Evolutionary conservation across 1,139 yeast species (phyloP).

Genomic region (Spencermartinsiella ligniputridi): DNA sequence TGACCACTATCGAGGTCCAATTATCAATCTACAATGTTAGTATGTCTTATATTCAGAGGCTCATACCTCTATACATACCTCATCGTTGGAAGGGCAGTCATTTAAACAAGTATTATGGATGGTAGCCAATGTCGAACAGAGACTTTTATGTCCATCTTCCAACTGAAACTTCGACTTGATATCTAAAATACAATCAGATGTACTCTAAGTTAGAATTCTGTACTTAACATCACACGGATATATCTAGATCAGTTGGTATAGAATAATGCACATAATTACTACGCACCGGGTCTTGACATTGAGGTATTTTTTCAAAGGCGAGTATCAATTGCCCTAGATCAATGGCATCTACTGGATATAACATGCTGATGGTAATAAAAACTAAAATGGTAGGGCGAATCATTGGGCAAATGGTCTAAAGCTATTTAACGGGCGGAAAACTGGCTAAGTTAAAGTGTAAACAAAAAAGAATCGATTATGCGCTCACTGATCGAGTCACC

Average conservation of each 20-base stretch:
- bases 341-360: conserved; percentile 1
- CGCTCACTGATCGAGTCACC: no score
- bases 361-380: no score
- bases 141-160: neutral
- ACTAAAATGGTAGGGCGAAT: no score
- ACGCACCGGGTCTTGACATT: neutral
- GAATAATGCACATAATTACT: no score
- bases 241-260: neutral
- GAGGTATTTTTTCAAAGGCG: neutral
- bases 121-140: neutral
- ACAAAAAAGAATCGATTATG: no score
- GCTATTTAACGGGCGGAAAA: no score
- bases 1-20: neutral
- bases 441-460: no score
- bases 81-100: neutral
- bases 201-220: neutral
- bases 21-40: neutral
- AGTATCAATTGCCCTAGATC: conserved; percentile 3
- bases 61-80: no score
- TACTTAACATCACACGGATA: neutral
- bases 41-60: no score
- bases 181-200: neutral
- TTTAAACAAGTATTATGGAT: neutral
- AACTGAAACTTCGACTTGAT: neutral
- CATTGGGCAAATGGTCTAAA: no score